These are phyloP conservation scores for Taphrina flavorubra DNA, from an alignment of 1,139 yeast species.

Conservation along the genomic window DNA sequence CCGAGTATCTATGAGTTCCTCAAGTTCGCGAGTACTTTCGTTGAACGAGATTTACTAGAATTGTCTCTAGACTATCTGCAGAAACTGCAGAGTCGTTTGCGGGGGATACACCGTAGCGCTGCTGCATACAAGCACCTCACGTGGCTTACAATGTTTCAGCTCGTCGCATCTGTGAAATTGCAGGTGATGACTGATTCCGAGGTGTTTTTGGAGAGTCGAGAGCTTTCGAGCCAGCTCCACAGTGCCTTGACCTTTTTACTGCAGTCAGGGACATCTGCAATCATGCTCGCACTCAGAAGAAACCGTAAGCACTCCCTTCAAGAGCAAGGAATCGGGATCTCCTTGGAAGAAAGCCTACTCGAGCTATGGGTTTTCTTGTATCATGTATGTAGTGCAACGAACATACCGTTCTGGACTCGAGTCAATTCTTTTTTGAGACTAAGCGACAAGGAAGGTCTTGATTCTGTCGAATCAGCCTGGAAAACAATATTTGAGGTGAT, in stretches of 20 bases:
- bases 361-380: constrained; percentile 21
- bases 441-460: background rate
- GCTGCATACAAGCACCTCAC: background rate
- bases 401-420: constrained; percentile 14
- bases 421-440: constrained; percentile 8
- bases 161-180: background rate
- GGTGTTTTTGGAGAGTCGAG: background rate
- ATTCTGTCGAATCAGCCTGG: constrained; percentile 17
- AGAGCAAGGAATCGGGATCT: background rate
- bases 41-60: background rate
- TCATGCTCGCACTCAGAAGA: background rate
- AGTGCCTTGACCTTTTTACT: background rate
- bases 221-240: background rate
- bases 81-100: background rate
- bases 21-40: constrained; percentile 7
- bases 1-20: constrained; percentile 9
- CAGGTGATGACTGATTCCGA: background rate
- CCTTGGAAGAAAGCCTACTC: constrained; percentile 8
- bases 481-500: constrained; percentile 2
- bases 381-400: background rate
- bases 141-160: background rate
- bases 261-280: background rate
- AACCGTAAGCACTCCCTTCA: constrained; percentile 2
- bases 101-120: background rate
- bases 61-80: background rate